Percentiles rank a stretch among this genome's conserved stretches.
phyloP scores from a whole-genome alignment of 805 yeast species.

The Candida montana region DNA sequence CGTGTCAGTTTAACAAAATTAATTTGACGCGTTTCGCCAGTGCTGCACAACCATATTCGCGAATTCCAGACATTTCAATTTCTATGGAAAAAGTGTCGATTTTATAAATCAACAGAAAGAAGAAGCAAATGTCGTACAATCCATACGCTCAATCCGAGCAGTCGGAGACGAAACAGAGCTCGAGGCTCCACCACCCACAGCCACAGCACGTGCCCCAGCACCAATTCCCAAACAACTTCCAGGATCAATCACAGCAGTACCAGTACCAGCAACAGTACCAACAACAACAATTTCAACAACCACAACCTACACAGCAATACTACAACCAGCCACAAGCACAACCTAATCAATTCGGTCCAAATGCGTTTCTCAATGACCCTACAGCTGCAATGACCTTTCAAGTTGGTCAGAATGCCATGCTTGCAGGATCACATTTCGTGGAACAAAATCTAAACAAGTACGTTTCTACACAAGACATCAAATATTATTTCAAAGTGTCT shows the following conservation, averaged over 20 bases:
- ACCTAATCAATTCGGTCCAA: conserved; percentile 7
- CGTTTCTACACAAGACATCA: conserved; percentile 50
- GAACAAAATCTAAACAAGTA: conserved; percentile 53
- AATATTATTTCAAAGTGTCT: conserved; percentile 88
- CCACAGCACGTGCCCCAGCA: conserved; percentile 11
- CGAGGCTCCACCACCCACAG: conserved; percentile 20
- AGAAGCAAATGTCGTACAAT: conserved; percentile 35
- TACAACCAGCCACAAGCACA: conserved; percentile 19
- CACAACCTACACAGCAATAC: conserved; percentile 14
- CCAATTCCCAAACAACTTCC: conserved; percentile 6
- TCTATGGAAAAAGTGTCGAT: too few species aligned
- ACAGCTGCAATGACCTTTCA: conserved; percentile 82
- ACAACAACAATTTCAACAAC: conserved; percentile 25
- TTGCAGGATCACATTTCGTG: conserved; percentile 73
- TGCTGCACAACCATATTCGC: background rate
- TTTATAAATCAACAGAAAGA: too few species aligned
- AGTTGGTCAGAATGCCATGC: conserved; percentile 79
- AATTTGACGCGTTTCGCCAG: background rate
- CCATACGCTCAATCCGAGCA: conserved; percentile 36
- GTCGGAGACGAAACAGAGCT: conserved; percentile 15
- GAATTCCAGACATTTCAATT: background rate
- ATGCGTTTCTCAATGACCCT: conserved; percentile 62
- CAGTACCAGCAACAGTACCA: conserved; percentile 24
- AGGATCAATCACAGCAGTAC: conserved; percentile 24
- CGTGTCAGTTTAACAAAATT: too few species aligned